A percentile compares a stretch with the other conserved stretches of the same genome.
Conservation (phyloP, 345 rosid species). For the Eucalyptus urophylla region DNA sequence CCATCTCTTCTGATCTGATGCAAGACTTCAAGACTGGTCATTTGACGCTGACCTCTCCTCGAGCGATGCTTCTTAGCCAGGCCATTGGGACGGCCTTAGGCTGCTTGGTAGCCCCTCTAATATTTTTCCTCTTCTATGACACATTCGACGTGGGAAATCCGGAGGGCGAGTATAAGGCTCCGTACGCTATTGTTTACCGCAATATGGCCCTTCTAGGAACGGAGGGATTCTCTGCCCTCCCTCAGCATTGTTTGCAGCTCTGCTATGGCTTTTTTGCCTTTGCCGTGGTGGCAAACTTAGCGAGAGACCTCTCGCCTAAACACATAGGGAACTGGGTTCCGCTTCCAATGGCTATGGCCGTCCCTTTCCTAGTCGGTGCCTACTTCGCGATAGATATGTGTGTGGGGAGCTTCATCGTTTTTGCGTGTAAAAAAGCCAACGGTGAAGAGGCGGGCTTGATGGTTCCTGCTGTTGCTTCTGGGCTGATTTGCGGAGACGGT, state of each 20-base stretch:
- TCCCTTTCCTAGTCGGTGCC: constrained; percentile 78
- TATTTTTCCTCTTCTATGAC: constrained; percentile 70
- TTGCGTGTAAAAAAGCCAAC: constrained; percentile 22
- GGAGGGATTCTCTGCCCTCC: constrained; percentile 83
- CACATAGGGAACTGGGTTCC: constrained; percentile 53
- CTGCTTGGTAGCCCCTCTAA: constrained; percentile 68
- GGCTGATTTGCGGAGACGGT: constrained; percentile 84
- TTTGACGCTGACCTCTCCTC: constrained; percentile 72
- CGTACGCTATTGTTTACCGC: constrained; percentile 68
- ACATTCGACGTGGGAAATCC: constrained; percentile 88
- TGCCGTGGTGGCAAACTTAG: constrained; percentile 41
- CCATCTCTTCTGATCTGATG: constrained; percentile 80
- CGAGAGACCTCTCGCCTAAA: constrained; percentile 38
- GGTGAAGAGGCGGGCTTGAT: constrained; percentile 33
- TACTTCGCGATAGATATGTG: constrained; percentile 81
- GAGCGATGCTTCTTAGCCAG: constrained; percentile 76
- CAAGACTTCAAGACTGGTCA: constrained; percentile 89
- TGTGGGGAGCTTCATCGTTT: constrained; percentile 45
- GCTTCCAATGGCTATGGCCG: constrained; percentile 94
- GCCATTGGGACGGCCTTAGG: constrained; percentile 83
- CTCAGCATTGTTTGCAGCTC: constrained; percentile 62
- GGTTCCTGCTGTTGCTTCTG: constrained; percentile 78
- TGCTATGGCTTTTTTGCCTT: constrained; percentile 68
- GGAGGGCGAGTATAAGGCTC: constrained; percentile 87
- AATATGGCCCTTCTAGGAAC: constrained; percentile 88